Base-by-base conservation (phyloP, 345 rosid genomes). In the Theobroma cacao region DNA sequence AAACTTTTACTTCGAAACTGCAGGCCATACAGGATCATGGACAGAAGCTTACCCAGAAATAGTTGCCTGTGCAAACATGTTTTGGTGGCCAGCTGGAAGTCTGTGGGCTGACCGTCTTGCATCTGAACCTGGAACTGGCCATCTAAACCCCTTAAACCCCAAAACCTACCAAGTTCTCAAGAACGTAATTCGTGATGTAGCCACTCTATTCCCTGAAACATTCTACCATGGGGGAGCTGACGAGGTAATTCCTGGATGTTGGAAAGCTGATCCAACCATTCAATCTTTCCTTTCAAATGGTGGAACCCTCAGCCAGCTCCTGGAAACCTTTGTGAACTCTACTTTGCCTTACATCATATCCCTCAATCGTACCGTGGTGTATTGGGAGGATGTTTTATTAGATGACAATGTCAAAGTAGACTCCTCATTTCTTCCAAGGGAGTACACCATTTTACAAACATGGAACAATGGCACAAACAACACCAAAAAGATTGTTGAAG, bases 1-100 rank as follows among this genome's bases (percentile, higher is more conserved):
- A 22, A n/a, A 1, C 0, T 0, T 68, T 13, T 75, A 7, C 24
- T 63, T 62, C 48, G 70, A 15, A 30, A 64, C 40, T 3, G 77
- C 83, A 86, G 88, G 86, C 13, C 98, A 94, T 80, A 87, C 98
- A 58, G 95, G 95, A 75, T 94, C 98, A 28, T 93, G 98, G 98
- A 97, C 92, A 64, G 87, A 75, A 80, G 95, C 98, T 7, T 88
- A 91, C 66, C 97, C 97, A 1, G 97, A 95, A 18, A 90, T 92
- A 13, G 89, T 93, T 65, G 75, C 95, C 55, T 92, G 96, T n/a
- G 92, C 90, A 52, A 87, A 95, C 86, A 92, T 91, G 98, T 91
- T 91, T 68, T 93, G 95, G 98, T 92, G 85, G 90, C 95, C 95
- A 11, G 87, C 87, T 3, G 91, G 85, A 28, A 80, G 71, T 55